These are phyloP conservation scores for Carallia pectinifolia DNA, from an alignment of 345 rosid genomes.

Conservation along the genomic window DNA sequence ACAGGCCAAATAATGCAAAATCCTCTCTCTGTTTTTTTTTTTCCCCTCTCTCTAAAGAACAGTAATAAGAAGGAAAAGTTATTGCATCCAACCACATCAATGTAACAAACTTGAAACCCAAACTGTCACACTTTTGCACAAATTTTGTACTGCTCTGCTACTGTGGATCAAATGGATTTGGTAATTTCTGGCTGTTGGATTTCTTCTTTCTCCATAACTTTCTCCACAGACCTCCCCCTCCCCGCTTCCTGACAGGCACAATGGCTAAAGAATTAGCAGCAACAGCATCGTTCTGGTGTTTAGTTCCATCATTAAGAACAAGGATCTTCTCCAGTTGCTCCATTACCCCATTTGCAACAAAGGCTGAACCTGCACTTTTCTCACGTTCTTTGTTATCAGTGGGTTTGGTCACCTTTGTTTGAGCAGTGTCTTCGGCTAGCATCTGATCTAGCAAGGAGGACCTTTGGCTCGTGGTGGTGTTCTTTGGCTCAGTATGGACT, in stretches of 20 bases:
- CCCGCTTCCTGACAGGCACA: conserved; percentile 54
- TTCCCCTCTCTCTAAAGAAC: not conserved
- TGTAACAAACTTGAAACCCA: not conserved
- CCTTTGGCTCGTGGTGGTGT: conserved; percentile 44
- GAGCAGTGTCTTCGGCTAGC: conserved; percentile 68
- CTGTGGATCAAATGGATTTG: conserved; percentile 33
- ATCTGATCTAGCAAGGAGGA: conserved; percentile 81
- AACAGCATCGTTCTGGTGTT: conserved; percentile 16
- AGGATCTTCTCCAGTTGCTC: conserved; percentile 43
- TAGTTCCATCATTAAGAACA: conserved; percentile 10
- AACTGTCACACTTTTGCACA: not conserved
- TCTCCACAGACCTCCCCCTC: conserved; percentile 61
- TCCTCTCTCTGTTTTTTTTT: not conserved
- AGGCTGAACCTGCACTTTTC: conserved; percentile 17
- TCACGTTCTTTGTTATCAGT: conserved; percentile 20
- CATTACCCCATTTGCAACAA: conserved; percentile 30
- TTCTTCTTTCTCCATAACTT: conserved; percentile 64
- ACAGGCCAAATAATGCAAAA: conserved; percentile 12
- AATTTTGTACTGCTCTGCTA: conserved; percentile 13
- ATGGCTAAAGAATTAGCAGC: conserved; percentile 45
- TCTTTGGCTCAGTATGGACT: conserved; percentile 32
- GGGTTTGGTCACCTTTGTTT: conserved; percentile 18
- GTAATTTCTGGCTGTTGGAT: conserved; percentile 38
- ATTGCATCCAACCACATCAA: conserved; percentile 6
- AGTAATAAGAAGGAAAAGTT: not conserved